phyloP scores from a whole-genome alignment of 1,284 basidiomycete genomes.

The Malassezia japonica region DNA sequence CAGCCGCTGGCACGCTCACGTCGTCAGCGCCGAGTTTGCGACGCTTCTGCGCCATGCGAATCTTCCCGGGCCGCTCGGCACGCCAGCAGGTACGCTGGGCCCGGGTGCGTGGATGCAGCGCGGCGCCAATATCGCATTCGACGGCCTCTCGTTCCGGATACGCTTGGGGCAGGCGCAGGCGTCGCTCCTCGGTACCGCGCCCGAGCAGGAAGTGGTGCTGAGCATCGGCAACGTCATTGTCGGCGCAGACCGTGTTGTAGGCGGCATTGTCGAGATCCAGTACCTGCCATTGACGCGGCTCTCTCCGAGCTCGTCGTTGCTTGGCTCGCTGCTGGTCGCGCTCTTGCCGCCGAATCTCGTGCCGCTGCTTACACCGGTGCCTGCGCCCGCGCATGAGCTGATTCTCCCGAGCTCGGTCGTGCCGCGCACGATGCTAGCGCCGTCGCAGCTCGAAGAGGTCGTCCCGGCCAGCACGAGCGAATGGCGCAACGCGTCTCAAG shows the following conservation, averaged over 20 bases:
- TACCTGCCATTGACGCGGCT: slow-evolving; percentile 12
- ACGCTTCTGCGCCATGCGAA: slow-evolving; percentile 16
- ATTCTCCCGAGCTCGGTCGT: background rate
- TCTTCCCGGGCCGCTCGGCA: slow-evolving; percentile 30
- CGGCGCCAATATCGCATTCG: slow-evolving; percentile 28
- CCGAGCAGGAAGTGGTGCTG: slow-evolving; percentile 13
- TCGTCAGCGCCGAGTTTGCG: slow-evolving; percentile 9
- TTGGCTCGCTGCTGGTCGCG: slow-evolving; percentile 12
- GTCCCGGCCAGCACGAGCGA: slow-evolving; percentile 10
- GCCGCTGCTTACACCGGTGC: slow-evolving; percentile 1
- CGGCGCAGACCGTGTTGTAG: slow-evolving; percentile 12
- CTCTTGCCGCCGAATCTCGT: slow-evolving; percentile 12
- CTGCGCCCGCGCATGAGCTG: background rate
- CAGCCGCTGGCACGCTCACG: slow-evolving; percentile 13
- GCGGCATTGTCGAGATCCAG: slow-evolving; percentile 17
- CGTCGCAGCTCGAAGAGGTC: slow-evolving; percentile 7
- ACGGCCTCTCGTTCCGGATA: slow-evolving; percentile 29
- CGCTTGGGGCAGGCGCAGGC: slow-evolving; percentile 6
- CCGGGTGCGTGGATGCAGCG: slow-evolving; percentile 37
- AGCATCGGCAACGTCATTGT: slow-evolving; percentile 15
- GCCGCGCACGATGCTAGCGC: slow-evolving; percentile 10
- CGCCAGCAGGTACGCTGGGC: slow-evolving; percentile 28
- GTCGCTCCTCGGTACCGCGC: background rate
- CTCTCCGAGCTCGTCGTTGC: slow-evolving; percentile 9
- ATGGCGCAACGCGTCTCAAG: background rate